A percentile compares a stretch with the other conserved stretches of the same genome.
These are phyloP conservation scores for barley (Hordeum vulgare) DNA, from an alignment of 176 grass and related monocot genomes.

Conservation along the genomic window MorexV3_pseudomolecules_assembly NC_058521.1:516327900-516328399, in stretches of 20 bases:
- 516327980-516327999: not conserved
- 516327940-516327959: not conserved
- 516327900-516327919: conserved; percentile 18
- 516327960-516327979: not conserved
- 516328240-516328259: not conserved
- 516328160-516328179: not conserved
- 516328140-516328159: not conserved
- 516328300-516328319: too few relatives aligned
- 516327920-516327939: not conserved
- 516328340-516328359: too few relatives aligned
- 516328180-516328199: too few relatives aligned
- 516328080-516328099: not conserved
- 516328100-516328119: not conserved
- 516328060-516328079: not conserved
- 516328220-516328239: not conserved
- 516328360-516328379: too few relatives aligned
- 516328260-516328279: too few relatives aligned
- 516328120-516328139: not conserved
- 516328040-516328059: not conserved
- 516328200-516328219: not conserved
- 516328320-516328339: too few relatives aligned
- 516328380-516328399: too few relatives aligned
- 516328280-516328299: too few relatives aligned
- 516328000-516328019: not conserved
- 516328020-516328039: not conserved